A percentile compares a stretch with the other conserved stretches of the same genome.
Evolutionary conservation across 176 grass and related monocot species (phyloP).

Genomic region (Canna indica): DNA sequence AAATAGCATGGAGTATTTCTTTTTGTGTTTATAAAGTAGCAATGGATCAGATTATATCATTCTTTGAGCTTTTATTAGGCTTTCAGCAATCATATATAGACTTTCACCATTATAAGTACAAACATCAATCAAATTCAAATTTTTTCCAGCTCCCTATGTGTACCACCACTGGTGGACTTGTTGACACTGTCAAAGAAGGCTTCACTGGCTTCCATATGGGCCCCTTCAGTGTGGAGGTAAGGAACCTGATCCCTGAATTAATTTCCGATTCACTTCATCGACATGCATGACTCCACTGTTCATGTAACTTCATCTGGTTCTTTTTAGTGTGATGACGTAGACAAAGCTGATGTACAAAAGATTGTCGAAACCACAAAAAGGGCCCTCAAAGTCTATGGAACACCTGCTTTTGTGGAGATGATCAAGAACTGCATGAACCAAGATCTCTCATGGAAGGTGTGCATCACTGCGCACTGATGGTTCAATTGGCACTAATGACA

Average conservation of each 20-base stretch:
- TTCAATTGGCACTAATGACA: neutral
- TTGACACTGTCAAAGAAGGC: conserved; percentile 76
- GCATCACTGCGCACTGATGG: no score
- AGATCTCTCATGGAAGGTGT: conserved; percentile 96
- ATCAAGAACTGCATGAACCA: conserved; percentile 81
- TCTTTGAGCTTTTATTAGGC: neutral
- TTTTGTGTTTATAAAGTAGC: no score
- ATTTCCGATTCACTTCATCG: neutral
- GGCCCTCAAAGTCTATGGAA: conserved; percentile 51
- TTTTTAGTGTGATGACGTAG: conserved; percentile 48
- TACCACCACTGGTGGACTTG: conserved; percentile 74
- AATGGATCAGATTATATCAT: no score
- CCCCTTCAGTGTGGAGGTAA: conserved; percentile 58
- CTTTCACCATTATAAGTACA: no score
- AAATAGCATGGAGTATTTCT: neutral
- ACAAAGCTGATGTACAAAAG: conserved; percentile 56
- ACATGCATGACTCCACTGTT: neutral
- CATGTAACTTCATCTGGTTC: neutral
- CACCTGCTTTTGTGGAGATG: conserved; percentile 48
- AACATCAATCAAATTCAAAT: neutral
- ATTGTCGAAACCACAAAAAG: conserved; percentile 50
- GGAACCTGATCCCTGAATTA: neutral
- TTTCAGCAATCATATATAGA: no score
- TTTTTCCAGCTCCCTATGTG: conserved; percentile 43
- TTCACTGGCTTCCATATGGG: conserved; percentile 93